Conservation (phyloP, 176 grass and related monocot genomes). For the Elymus sibiricus region DNA sequence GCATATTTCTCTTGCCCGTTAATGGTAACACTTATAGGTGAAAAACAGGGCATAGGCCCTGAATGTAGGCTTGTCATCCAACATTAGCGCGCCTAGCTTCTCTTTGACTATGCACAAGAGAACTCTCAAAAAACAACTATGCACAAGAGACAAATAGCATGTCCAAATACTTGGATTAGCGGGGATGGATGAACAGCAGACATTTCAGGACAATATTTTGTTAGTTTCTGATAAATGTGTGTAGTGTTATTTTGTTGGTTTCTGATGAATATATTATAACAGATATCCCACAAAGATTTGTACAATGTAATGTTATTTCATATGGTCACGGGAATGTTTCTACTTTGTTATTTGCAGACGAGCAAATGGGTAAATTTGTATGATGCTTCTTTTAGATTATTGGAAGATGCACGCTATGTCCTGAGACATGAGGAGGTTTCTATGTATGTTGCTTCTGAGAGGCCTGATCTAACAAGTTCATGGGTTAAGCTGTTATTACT, state of each 20-base stretch:
- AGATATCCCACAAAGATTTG: neutral
- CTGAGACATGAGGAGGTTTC: constrained; percentile 80
- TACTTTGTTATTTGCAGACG: constrained; percentile 54
- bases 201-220: neutral
- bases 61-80: constrained; percentile 8
- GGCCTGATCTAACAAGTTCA: constrained; percentile 71
- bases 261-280: too few species aligned
- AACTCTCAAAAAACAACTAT: constrained; percentile 19
- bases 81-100: neutral
- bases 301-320: constrained; percentile 11
- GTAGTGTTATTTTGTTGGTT: neutral
- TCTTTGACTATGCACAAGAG: neutral
- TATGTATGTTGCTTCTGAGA: constrained; percentile 63
- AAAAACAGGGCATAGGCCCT: neutral
- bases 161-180: neutral
- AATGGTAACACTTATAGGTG: neutral
- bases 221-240: constrained; percentile 33
- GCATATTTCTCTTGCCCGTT: neutral
- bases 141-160: neutral
- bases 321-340: neutral
- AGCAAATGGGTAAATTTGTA: constrained; percentile 74
- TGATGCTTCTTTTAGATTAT: constrained; percentile 66
- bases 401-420: constrained; percentile 81
- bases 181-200: neutral
- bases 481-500: constrained; percentile 86